Evolutionary conservation across 495 filamentous ascomycete species (phyloP).

Genomic region (Aspergillus ostianus): DNA sequence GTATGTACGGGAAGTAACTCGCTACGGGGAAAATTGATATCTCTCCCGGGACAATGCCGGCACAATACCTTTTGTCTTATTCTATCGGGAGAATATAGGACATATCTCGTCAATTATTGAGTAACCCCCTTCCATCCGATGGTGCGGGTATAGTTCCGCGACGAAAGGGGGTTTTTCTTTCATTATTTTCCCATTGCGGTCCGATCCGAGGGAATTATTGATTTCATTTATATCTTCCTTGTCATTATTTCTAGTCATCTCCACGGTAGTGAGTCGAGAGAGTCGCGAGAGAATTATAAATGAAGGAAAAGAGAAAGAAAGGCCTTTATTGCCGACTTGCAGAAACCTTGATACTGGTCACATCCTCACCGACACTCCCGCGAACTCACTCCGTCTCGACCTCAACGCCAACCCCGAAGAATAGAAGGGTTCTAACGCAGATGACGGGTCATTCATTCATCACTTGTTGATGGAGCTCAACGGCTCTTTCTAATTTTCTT

Average conservation of each 20-base stretch:
- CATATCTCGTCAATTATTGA: constrained; percentile 8
- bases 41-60: background rate
- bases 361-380: constrained; percentile 18
- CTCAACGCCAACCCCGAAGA: background rate
- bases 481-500: background rate
- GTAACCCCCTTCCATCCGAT: constrained; percentile 1
- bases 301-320: background rate
- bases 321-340: background rate
- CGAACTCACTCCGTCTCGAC: constrained; percentile 1
- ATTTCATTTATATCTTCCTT: background rate
- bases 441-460: constrained; percentile 10
- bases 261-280: background rate
- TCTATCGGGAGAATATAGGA: background rate
- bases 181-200: background rate
- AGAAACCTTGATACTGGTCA: constrained; percentile 10
- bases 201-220: constrained; percentile 3
- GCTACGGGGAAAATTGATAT: background rate
- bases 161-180: background rate
- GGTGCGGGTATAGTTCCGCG: background rate
- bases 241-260: background rate
- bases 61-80: background rate
- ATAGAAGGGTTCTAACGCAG: constrained; percentile 4
- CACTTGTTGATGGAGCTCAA: background rate
- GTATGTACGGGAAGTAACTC: too few species aligned
- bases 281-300: too few species aligned